A percentile compares a stretch with the other conserved stretches of the same genome.
phyloP scores from a whole-genome alignment of 169 alveolate species.

The Toxoplasma gondii region DNA sequence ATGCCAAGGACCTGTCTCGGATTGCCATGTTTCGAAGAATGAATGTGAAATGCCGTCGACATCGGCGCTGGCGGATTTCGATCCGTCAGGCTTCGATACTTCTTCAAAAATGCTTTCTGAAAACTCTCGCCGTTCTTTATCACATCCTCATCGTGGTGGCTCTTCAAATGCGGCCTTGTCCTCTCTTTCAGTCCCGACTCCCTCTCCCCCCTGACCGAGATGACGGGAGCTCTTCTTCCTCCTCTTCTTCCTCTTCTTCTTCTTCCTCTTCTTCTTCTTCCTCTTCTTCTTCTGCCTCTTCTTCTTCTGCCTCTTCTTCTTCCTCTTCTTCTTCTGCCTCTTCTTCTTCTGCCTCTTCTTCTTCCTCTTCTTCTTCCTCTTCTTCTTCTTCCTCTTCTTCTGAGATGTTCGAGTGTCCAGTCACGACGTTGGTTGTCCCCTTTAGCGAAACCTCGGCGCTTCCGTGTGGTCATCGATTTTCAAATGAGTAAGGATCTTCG shows the following conservation, averaged over 20 bases:
- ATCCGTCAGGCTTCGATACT: too few species aligned
- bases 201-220: background rate
- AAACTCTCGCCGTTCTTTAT: background rate
- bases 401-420: slow-evolving; percentile 63
- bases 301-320: background rate
- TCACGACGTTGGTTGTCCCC: slow-evolving; percentile 55
- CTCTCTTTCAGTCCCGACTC: background rate
- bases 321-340: background rate
- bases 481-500: slow-evolving; percentile 45
- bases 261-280: background rate
- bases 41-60: too few species aligned
- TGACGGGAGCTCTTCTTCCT: background rate
- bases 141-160: background rate
- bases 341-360: background rate
- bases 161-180: background rate
- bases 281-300: background rate
- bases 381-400: background rate
- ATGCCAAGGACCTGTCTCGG: too few species aligned
- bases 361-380: background rate
- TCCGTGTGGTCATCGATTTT: slow-evolving; percentile 59
- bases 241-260: background rate
- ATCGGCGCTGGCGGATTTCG: too few species aligned
- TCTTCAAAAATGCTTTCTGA: too few species aligned
- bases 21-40: background rate
- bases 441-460: slow-evolving; percentile 49